Percentiles rank a stretch among this genome's conserved stretches.
Evolutionary conservation across 2,329 filamentous ascomycete species (phyloP).

Genomic region (Aspergillus novoparasiticus): DNA sequence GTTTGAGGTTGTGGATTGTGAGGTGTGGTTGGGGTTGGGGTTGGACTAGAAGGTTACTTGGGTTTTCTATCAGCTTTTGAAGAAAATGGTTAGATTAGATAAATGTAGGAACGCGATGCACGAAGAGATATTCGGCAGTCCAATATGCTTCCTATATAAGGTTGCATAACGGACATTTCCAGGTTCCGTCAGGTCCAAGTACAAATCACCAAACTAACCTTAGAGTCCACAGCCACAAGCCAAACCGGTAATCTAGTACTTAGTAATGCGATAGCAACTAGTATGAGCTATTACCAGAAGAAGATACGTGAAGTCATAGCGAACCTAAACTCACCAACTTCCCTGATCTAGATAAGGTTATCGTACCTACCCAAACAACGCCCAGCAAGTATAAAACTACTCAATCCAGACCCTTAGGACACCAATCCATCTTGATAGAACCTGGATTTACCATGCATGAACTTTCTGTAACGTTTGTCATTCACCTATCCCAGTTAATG

Average conservation of each 20-base stretch:
- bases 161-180: too few species aligned
- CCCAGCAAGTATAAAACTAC: too few species aligned
- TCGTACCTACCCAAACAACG: not conserved
- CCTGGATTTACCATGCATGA: not conserved
- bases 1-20: not conserved
- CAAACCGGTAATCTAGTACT: not conserved
- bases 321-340: not conserved
- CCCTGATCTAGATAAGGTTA: not conserved
- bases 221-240: not conserved
- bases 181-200: too few species aligned
- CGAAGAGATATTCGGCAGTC: not conserved
- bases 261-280: accelerated
- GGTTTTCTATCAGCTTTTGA: too few species aligned
- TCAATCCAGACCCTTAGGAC: not conserved
- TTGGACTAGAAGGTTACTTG: not conserved
- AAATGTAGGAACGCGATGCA: not conserved
- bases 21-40: not conserved
- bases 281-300: not conserved
- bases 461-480: not conserved
- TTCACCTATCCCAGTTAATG: not conserved
- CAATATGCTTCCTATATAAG: not conserved
- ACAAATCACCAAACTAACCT: not conserved
- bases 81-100: not conserved
- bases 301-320: not conserved
- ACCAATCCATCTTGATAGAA: not conserved